phyloP scores from a whole-genome alignment of 2,329 filamentous ascomycete genomes.

The Aspergillus uvarum region DNA sequence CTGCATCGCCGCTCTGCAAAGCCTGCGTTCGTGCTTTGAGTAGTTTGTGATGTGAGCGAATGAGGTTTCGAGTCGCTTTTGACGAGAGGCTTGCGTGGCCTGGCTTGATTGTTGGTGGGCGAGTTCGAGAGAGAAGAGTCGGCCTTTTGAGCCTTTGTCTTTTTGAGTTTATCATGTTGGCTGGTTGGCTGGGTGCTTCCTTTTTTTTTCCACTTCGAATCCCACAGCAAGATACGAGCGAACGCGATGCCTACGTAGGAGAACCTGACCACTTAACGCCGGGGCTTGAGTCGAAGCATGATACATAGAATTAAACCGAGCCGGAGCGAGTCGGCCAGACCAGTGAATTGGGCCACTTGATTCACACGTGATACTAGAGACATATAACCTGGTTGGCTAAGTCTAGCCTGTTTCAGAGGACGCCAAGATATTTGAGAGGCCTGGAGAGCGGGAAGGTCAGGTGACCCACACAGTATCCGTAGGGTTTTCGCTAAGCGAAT shows the following conservation, averaged over 20 bases:
- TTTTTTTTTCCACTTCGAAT: background rate
- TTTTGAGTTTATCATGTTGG: constrained; percentile 29
- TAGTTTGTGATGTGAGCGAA: constrained; percentile 60
- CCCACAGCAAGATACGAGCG: too few relatives aligned
- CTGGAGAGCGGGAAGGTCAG: constrained; percentile 27
- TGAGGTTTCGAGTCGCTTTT: constrained; percentile 58
- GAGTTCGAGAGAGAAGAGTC: constrained; percentile 44
- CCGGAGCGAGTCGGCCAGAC: background rate
- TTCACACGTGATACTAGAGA: background rate
- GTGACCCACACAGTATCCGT: constrained; percentile 39
- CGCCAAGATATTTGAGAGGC: constrained; percentile 11
- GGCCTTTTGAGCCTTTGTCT: constrained; percentile 35
- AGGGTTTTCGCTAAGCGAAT: constrained; percentile 45
- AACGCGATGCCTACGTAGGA: too few relatives aligned
- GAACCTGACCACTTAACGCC: too few relatives aligned
- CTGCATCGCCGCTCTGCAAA: constrained; percentile 45
- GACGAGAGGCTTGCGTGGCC: constrained; percentile 51
- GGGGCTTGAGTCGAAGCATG: background rate
- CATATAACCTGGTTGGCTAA: background rate
- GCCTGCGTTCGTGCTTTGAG: constrained; percentile 58
- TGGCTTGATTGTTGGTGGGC: constrained; percentile 44
- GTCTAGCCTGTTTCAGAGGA: constrained; percentile 6
- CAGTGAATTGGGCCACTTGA: background rate
- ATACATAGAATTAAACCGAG: background rate
- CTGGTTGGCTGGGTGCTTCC: background rate